Base-by-base conservation (phyloP, 2,329 filamentous ascomycete genomes). In the Atkinsonella hypoxylon region DNA sequence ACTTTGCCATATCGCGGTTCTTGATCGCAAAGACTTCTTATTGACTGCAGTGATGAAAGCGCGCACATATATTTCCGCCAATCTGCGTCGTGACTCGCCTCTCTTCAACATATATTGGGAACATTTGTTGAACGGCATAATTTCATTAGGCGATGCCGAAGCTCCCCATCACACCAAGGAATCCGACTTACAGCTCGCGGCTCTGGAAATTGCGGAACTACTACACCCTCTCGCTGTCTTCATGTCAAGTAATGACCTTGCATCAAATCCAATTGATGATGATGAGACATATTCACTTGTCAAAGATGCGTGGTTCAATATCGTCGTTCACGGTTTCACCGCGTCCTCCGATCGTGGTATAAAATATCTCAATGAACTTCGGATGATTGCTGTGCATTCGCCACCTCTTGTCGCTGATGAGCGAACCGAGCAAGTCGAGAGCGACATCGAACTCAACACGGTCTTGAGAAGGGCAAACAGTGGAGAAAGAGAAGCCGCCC, bases 301-400 rank as follows among this genome's bases (percentile, higher is more conserved):
- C 57, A 83, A 91, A 48, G 90, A 98, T 72, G 88, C 89, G 5
- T 99, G 93, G 93, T 97, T 96, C 70, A 99, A 98, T 61, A 89
- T 97, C 55, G 87, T 90, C 20, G 86, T 95, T 0, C 93, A 98
- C 64, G 93, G 90, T 4, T 95, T 97, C 63, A 84, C 83, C 10
- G 75, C 85, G 11, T 78, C 78, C 15, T 91, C 89, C 0, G 78
- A 83, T 15, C 79, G 86, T 50, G 87, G 84, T 17, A 84, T 83
- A 62, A 79, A 80, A 57, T 81, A 94, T 59, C 68, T 82, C 47
- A 77, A 84, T 51, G 89, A 96, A 62, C 75, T 99, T 18, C 82
- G 87, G 22, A 75, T 87, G 36, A 83, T 99, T 63, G 91, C 94
- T 1, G 81, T 89, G 48, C 83, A 95, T 66, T 95, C 90, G 12